Evolutionary conservation across 2,329 filamentous ascomycete species (phyloP).

Genomic region (Xylaria sp.): DNA sequence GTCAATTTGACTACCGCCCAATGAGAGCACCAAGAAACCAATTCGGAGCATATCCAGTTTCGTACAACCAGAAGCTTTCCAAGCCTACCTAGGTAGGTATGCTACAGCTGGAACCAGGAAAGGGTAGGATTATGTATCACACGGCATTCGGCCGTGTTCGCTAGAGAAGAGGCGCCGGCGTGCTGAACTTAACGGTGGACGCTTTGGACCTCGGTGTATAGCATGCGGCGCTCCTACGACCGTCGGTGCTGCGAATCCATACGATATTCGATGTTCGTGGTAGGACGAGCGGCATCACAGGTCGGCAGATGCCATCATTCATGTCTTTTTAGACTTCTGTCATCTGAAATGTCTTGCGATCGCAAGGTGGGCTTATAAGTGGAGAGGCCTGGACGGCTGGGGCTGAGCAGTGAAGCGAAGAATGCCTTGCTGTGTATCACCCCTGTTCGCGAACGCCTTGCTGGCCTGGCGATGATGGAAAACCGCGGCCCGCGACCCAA

Average conservation of each 20-base stretch:
- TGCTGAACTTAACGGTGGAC: neutral
- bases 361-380: conserved; percentile 24
- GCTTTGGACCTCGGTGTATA: conserved; percentile 18
- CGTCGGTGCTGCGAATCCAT: conserved; percentile 12
- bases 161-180: too few relatives aligned
- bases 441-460: conserved; percentile 25
- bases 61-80: neutral
- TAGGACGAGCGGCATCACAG: conserved; percentile 2
- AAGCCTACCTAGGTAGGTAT: too few relatives aligned
- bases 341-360: conserved; percentile 25
- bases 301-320: conserved; percentile 19
- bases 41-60: conserved; percentile 12
- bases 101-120: conserved; percentile 15
- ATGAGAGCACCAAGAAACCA: conserved; percentile 17
- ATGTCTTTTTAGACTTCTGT: conserved; percentile 12
- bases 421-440: conserved; percentile 34
- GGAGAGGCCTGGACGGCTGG: conserved; percentile 27
- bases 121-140: neutral
- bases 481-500: conserved; percentile 20
- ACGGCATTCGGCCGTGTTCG: neutral
- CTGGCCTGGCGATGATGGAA: conserved; percentile 26
- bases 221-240: conserved; percentile 15
- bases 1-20: conserved; percentile 7
- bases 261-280: conserved; percentile 3
- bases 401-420: conserved; percentile 33